Percentiles rank a stretch among this genome's conserved stretches.
phyloP scores from a whole-genome alignment of 108 stramenopile genomes.

The Ochromonas danica region DNA sequence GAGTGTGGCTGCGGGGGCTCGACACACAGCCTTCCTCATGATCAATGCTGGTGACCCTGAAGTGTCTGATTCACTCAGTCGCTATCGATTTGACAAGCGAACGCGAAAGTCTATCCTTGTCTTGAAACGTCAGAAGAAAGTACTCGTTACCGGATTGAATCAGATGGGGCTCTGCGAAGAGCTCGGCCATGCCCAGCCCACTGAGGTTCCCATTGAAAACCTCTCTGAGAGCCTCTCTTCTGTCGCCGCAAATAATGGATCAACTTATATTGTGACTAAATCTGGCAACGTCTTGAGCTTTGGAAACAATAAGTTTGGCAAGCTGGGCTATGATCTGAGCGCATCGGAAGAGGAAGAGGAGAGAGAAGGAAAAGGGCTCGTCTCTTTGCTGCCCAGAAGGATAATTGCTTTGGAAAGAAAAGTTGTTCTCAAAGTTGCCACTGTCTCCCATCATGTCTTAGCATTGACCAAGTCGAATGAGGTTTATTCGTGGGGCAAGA shows the following conservation, averaged over 20 bases:
- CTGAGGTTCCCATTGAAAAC: too few relatives aligned
- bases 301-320: background rate
- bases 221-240: too few relatives aligned
- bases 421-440: background rate
- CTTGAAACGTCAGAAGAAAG: background rate
- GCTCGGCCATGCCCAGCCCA: background rate
- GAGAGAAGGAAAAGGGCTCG: too few relatives aligned
- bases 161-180: slow-evolving; percentile 15
- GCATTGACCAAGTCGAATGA: background rate
- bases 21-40: background rate
- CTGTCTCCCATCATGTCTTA: background rate
- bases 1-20: background rate
- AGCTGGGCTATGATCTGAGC: too few relatives aligned
- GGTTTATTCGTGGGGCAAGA: background rate
- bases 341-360: too few relatives aligned
- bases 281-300: background rate
- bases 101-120: background rate
- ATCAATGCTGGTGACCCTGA: background rate
- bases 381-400: too few relatives aligned
- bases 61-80: background rate
- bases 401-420: too few relatives aligned
- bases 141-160: background rate
- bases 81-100: background rate
- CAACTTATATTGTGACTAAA: background rate
- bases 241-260: too few relatives aligned